A percentile compares a stretch with the other conserved stretches of the same genome.
Conservation (phyloP, 1,139 yeast genomes). For the Diutina sp. region DNA sequence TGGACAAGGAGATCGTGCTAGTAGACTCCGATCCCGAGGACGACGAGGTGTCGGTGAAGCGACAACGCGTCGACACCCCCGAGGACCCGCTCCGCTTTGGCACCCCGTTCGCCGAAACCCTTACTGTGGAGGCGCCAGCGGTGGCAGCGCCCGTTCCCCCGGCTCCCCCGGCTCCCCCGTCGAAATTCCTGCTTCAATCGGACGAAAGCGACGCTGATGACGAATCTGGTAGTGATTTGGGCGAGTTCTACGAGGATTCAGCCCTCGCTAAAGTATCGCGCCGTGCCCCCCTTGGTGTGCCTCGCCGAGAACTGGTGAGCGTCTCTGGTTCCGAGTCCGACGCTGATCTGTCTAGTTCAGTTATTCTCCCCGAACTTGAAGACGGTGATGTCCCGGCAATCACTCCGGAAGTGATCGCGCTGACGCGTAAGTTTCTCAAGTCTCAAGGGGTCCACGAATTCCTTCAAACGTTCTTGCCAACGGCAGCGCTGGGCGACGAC, state of each 20-base stretch:
- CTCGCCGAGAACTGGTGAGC: not conserved
- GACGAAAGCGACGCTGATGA: not conserved
- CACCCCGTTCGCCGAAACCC: not conserved
- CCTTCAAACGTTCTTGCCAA: constrained; percentile 47
- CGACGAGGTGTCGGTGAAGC: not conserved
- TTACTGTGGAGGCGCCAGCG: not conserved
- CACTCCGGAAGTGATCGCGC: not conserved
- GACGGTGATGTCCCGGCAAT: not conserved
- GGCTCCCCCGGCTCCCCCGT: not conserved
- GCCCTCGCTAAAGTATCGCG: not conserved
- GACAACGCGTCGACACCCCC: not conserved
- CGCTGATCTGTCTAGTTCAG: not conserved
- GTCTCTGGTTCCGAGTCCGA: not conserved
- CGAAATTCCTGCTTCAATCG: not conserved
- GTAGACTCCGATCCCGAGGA: constrained; percentile 1
- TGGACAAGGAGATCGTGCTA: not conserved
- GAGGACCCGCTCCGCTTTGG: not conserved
- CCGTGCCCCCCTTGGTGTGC: not conserved
- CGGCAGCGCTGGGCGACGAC: constrained; percentile 41
- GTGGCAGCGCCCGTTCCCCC: not conserved
- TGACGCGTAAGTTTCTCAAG: constrained; percentile 40
- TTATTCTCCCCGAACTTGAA: not conserved
- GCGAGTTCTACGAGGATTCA: not conserved
- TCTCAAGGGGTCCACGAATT: constrained; percentile 47
- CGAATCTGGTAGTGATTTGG: not conserved